A percentile compares a stretch with the other conserved stretches of the same genome.
Evolutionary conservation across 208 protist genomes (phyloP).

Genomic region (Plasmodiophora brassicae): DNA sequence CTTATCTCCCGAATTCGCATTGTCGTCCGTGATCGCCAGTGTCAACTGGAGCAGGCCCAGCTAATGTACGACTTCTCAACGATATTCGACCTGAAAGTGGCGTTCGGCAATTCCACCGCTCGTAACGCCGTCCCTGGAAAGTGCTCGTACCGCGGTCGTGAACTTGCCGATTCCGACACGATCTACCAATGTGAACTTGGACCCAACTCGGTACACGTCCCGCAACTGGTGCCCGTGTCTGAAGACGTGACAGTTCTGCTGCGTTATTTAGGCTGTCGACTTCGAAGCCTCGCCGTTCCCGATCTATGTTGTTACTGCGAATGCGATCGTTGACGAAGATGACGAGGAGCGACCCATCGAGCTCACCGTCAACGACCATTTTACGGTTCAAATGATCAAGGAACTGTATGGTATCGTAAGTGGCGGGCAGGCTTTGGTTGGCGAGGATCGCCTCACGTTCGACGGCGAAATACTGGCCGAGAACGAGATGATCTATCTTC

Average conservation of each 20-base stretch:
- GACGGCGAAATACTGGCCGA: not conserved
- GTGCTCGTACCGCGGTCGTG: not conserved
- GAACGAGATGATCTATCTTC: constrained; percentile 20
- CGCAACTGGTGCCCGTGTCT: too few relatives aligned
- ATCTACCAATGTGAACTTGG: not conserved
- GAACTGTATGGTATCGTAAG: not conserved
- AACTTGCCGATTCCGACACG: not conserved
- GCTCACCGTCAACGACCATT: not conserved
- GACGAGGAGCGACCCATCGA: not conserved
- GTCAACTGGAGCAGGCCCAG: not conserved
- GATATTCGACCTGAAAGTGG: not conserved
- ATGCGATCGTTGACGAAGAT: not conserved
- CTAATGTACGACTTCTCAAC: constrained; percentile 1
- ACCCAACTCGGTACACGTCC: not conserved
- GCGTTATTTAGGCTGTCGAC: not conserved
- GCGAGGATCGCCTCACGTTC: not conserved
- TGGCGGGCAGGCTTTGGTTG: constrained; percentile 5
- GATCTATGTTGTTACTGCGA: not conserved
- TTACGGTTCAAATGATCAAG: constrained; percentile 25
- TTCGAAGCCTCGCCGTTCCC: not conserved
- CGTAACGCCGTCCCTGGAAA: not conserved
- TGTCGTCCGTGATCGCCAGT: not conserved
- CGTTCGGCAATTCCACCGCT: not conserved
- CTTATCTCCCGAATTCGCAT: constrained; percentile 11
- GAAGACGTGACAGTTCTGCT: too few relatives aligned